Percentiles rank a stretch among this genome's conserved stretches.
These are phyloP conservation scores for Margaritispora aquatica DNA, from an alignment of 495 filamentous ascomycete genomes.

Conservation along the genomic window DNA sequence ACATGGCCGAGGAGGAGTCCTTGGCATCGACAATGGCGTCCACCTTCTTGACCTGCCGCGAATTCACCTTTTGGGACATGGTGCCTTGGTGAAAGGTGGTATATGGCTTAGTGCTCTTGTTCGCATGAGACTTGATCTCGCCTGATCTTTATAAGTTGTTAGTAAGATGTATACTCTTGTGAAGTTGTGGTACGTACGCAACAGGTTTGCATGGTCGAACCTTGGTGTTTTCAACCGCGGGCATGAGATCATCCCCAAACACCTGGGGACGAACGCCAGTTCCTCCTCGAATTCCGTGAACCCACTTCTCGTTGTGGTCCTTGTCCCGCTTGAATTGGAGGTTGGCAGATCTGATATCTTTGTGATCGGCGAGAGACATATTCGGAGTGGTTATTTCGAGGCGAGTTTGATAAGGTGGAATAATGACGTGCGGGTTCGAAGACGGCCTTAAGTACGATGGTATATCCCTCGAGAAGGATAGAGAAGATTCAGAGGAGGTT, in stretches of 20 bases:
- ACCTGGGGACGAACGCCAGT: neutral
- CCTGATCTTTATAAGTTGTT: neutral
- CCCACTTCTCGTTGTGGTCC: conserved; percentile 22
- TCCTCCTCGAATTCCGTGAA: conserved; percentile 8
- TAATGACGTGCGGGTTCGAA: neutral
- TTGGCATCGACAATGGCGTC: conserved; percentile 15
- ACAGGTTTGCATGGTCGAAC: conserved; percentile 6
- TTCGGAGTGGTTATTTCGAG: neutral
- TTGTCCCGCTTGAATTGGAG: conserved; percentile 21
- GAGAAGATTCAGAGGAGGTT: neutral
- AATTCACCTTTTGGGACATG: neutral
- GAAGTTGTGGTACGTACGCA: neutral
- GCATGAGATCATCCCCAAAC: neutral
- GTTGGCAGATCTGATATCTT: conserved; percentile 21
- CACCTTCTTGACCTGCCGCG: conserved; percentile 11
- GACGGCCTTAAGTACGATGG: neutral
- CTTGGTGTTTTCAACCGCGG: neutral
- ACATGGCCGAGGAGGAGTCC: conserved; percentile 10
- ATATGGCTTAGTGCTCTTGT: conserved; percentile 20
- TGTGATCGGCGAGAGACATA: conserved; percentile 12
- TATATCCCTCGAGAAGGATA: neutral
- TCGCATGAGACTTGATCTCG: conserved; percentile 15
- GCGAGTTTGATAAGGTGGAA: neutral
- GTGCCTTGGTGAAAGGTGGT: neutral
- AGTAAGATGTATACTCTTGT: neutral